phyloP scores from a whole-genome alignment of 2,329 filamentous ascomycete species.

The Teratosphaeriaceae sp. region DNA sequence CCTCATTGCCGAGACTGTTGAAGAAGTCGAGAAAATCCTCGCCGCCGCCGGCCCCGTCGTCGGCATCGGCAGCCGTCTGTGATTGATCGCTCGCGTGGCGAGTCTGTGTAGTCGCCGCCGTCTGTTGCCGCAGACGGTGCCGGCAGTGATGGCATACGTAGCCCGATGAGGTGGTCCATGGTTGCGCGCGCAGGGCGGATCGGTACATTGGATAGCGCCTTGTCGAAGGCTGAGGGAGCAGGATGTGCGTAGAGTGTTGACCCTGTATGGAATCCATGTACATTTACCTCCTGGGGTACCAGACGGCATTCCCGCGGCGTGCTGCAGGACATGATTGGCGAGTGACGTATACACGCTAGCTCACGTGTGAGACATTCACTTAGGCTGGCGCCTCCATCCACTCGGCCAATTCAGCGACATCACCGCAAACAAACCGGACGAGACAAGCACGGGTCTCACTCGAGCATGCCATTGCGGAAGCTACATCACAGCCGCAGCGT shows the following conservation, averaged over 20 bases:
- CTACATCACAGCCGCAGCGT: no score
- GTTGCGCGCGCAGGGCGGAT: slow-evolving; percentile 3
- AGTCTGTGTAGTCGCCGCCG: not conserved
- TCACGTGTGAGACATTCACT: no score
- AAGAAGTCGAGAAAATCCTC: slow-evolving; percentile 1
- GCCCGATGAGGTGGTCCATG: slow-evolving; percentile 1
- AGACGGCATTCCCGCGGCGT: no score
- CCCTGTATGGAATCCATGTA: no score
- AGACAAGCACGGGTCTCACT: no score
- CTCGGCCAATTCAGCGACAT: no score
- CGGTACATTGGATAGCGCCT: slow-evolving; percentile 6
- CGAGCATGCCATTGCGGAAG: no score
- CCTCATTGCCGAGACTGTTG: not conserved
- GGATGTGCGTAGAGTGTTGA: not conserved
- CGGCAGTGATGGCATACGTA: slow-evolving; percentile 7
- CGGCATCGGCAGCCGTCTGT: not conserved
- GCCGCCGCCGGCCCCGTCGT: not conserved
- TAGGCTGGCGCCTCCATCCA: no score
- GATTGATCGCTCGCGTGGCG: not conserved
- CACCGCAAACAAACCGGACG: no score
- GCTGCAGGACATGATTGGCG: no score
- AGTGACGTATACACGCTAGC: no score
- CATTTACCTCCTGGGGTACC: no score
- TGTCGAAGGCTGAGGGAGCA: not conserved
- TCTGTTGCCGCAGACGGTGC: slow-evolving; percentile 3